A percentile compares a stretch with the other conserved stretches of the same genome.
phyloP scores from a whole-genome alignment of 139 green algal genomes.

The Coccomyxa sp. region DNA sequence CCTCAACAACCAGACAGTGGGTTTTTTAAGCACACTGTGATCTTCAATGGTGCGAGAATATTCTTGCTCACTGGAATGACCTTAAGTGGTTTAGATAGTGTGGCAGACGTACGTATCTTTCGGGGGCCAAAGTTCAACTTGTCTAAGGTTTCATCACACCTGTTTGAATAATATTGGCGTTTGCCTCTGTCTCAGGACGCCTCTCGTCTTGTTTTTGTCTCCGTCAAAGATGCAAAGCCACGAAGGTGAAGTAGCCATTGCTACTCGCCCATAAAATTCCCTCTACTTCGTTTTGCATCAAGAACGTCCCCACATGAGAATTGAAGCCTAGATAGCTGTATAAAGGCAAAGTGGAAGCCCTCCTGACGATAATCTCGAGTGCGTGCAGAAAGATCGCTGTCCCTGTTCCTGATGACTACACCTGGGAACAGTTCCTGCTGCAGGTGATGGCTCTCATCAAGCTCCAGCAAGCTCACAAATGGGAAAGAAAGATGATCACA shows the following conservation, averaged over 20 bases:
- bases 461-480: background rate
- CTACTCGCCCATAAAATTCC: too few species aligned
- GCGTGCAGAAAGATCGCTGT: conserved; percentile 74
- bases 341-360: background rate
- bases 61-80: too few species aligned
- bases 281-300: too few species aligned
- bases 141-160: too few species aligned
- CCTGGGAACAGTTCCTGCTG: conserved; percentile 64
- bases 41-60: too few species aligned
- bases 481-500: background rate
- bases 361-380: background rate
- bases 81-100: too few species aligned
- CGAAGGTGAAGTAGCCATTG: conserved; percentile 27
- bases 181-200: conserved; percentile 49
- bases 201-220: conserved; percentile 77
- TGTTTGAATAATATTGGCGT: too few species aligned
- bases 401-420: conserved; percentile 65
- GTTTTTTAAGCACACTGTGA: too few species aligned
- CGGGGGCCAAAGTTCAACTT: too few species aligned
- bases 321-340: background rate
- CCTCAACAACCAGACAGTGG: too few species aligned
- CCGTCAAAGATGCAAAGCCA: conserved; percentile 67
- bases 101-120: too few species aligned
- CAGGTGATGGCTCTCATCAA: conserved; percentile 23
- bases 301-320: background rate